Evolutionary conservation across 208 protist species (phyloP), one percentile per base, ranked within the genome.

Genomic region (Acanthamoeba culbertsoni): DNA sequence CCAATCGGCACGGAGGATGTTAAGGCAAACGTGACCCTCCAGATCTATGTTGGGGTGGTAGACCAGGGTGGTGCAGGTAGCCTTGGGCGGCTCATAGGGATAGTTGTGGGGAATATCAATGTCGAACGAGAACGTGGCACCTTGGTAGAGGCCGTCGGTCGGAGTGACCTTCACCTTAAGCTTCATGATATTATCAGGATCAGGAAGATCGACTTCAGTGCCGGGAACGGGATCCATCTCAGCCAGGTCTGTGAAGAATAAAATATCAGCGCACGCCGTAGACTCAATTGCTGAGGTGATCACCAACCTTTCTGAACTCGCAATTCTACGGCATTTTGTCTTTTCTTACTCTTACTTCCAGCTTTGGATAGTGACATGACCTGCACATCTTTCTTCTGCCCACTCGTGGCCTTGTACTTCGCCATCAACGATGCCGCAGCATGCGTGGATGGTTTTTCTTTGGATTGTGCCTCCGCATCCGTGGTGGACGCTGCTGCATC

Each of bases 31-130:
- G 75, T 97, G 93, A 46, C 97, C 97, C 82, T 98, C 94, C 20
- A 95, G 75, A 89, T 98, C 96, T 65, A 98, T 98, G 86, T 98
- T 98, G 43, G 97, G 97, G 90, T 98, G 97, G 93, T 97, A 98
- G 42, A 97, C 92, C 20, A 95, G 91, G 33, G 71, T 93, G 28
- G 82, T 33, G 75, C 95, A 97, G 45, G 91, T 92, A 37, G 96
- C 96, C 62, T 96, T 96, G 14, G 96, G 96, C 51, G 96, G 94
- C 46, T 97, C 95, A 43, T 96, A 96, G 46, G 96, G 96, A 46
- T 97, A 97, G 26, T 62, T 90, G 28, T 65, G 55, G n/a, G 94
- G 89, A 46, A 97, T 93, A 35, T 93, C 94, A 62, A 97, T 92
- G 20, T 62, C 45, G 62, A 97, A 97, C 26, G 42, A 79, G 63